Evolutionary conservation across 257 asterid genomes (phyloP).

Genomic region (Striga asiatica): DNA sequence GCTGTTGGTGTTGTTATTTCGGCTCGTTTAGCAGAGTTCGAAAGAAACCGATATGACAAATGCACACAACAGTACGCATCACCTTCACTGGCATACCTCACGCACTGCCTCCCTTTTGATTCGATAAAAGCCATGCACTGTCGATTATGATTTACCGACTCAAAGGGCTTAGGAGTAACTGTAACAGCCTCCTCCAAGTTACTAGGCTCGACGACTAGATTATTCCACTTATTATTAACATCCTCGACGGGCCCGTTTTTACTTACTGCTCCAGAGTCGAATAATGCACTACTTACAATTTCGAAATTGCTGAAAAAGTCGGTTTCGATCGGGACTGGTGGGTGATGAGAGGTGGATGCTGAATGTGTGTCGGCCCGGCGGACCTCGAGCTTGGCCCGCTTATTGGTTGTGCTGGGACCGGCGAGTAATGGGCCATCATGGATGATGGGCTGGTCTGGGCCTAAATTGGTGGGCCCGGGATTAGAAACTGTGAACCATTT

Average conservation of each 20-base stretch:
- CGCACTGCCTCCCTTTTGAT: conserved; percentile 90
- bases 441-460: conserved; percentile 29
- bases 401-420: conserved; percentile 54
- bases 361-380: conserved; percentile 94
- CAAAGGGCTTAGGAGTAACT: conserved; percentile 30
- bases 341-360: conserved; percentile 37
- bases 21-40: conserved; percentile 48
- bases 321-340: conserved; percentile 36
- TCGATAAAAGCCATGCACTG: conserved; percentile 87
- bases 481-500: conserved; percentile 76
- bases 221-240: conserved; percentile 55
- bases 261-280: conserved; percentile 38
- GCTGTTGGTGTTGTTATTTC: conserved; percentile 27
- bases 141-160: conserved; percentile 47
- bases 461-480: conserved; percentile 34
- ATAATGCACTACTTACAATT: conserved; percentile 18
- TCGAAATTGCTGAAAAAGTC: conserved; percentile 13
- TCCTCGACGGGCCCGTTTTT: conserved; percentile 25
- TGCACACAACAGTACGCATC: conserved; percentile 92
- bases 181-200: too few species aligned
- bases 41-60: conserved; percentile 57
- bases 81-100: conserved; percentile 88
- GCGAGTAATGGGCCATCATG: conserved; percentile 32
- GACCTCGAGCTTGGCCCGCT: conserved; percentile 94
- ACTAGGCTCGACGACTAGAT: conserved; percentile 59